These are phyloP conservation scores for Iris pallida DNA, from an alignment of 116 monocot genomes.

Conservation along the genomic window DNA sequence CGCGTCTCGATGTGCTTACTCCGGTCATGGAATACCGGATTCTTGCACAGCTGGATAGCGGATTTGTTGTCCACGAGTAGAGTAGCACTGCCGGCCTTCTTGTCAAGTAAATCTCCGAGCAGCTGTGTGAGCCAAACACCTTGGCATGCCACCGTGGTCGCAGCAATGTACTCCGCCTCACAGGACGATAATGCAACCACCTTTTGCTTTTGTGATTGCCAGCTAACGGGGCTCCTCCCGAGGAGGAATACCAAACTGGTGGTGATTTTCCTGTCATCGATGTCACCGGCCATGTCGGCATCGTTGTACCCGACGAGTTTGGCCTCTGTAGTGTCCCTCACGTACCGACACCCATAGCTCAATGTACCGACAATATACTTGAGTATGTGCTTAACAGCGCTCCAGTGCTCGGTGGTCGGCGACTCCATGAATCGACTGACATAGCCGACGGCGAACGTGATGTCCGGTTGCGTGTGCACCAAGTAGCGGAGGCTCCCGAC, in stretches of 20 bases:
- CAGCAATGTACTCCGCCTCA: background rate
- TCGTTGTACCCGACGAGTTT: too few species aligned
- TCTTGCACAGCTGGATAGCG: too few species aligned
- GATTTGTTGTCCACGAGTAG: too few species aligned
- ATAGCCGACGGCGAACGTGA: background rate
- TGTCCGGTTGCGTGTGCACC: constrained; percentile 4
- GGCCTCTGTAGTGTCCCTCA: too few species aligned
- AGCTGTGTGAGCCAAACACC: background rate
- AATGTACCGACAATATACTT: too few species aligned
- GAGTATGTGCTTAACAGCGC: background rate
- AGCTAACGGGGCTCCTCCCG: background rate
- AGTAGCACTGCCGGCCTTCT: background rate
- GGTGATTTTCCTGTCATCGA: too few species aligned
- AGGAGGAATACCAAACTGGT: too few species aligned
- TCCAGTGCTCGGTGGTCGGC: background rate
- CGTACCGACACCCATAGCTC: too few species aligned
- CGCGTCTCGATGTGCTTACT: too few species aligned
- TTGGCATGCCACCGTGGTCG: too few species aligned
- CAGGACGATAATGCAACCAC: background rate
- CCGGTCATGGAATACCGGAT: background rate
- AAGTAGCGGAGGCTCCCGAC: background rate
- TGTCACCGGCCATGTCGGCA: too few species aligned
- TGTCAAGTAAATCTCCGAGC: background rate
- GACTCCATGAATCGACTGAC: background rate
- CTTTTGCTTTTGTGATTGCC: background rate